Percentiles rank a stretch among this genome's conserved stretches.
phyloP scores from a whole-genome alignment of 208 protist species.

The Acanthamoeba triangularis region DNA sequence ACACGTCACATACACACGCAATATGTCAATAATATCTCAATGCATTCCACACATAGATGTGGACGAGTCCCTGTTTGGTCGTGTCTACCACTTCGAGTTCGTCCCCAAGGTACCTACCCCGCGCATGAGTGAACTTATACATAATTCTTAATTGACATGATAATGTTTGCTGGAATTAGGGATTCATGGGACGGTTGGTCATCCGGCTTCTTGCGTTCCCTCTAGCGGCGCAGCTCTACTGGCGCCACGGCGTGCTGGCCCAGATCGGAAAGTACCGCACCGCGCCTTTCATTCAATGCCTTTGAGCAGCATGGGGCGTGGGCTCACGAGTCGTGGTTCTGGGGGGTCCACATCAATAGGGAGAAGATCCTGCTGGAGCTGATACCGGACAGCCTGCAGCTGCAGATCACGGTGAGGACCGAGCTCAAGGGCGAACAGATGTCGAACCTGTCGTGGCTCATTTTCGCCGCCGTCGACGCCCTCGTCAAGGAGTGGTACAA shows the following conservation, averaged over 20 bases:
- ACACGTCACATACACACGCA: neutral
- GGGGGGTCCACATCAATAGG: neutral
- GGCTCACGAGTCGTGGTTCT: neutral
- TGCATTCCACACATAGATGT: neutral
- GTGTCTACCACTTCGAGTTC: conserved; percentile 42
- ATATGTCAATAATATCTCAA: neutral
- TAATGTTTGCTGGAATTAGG: neutral
- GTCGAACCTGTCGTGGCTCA: conserved; percentile 39
- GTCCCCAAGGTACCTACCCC: conserved; percentile 12
- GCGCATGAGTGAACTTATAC: too few relatives aligned
- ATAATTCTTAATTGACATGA: neutral
- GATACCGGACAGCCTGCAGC: neutral
- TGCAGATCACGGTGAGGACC: conserved; percentile 21
- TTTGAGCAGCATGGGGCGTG: neutral
- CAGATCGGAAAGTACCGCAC: neutral
- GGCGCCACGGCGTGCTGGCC: conserved; percentile 41
- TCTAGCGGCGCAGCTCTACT: conserved; percentile 42
- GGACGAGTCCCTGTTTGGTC: conserved; percentile 46
- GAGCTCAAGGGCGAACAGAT: conserved; percentile 72
- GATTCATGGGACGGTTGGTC: conserved; percentile 66
- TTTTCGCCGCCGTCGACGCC: conserved; percentile 27
- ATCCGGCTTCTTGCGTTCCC: conserved; percentile 71
- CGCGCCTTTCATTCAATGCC: neutral
- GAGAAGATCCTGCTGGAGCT: conserved; percentile 30
- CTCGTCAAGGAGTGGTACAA: conserved; percentile 76